Conservation (phyloP, 176 grass and related monocot genomes). For the Raddia distichophylla region DNA sequence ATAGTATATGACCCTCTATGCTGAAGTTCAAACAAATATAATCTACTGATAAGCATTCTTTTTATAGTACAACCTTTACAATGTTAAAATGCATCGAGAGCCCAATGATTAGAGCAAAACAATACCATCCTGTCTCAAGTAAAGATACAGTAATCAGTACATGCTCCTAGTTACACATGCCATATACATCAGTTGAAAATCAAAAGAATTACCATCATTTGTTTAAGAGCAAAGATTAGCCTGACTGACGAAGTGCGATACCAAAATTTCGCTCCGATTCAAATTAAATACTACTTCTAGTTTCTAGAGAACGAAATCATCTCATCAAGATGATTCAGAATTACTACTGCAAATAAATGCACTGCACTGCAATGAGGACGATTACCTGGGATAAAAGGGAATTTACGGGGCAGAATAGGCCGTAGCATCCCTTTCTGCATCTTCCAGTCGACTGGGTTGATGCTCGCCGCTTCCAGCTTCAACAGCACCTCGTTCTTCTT, state of each 20-base stretch:
- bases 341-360: not conserved
- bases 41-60: not conserved
- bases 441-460: conserved; percentile 86
- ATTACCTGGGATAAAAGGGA: conserved; percentile 77
- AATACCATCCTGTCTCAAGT: not conserved
- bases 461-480: conserved; percentile 64
- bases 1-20: not conserved
- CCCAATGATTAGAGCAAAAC: not conserved
- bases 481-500: conserved; percentile 66
- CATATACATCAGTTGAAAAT: not conserved
- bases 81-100: not conserved
- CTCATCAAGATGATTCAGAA: not conserved
- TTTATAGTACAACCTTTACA: not conserved
- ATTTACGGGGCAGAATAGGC: conserved; percentile 58
- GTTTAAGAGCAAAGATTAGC: not conserved
- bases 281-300: not conserved
- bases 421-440: conserved; percentile 57
- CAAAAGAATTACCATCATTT: not conserved
- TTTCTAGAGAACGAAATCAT: not conserved
- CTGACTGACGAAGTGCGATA: not conserved
- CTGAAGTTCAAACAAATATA: not conserved
- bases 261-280: not conserved
- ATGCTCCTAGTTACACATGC: not conserved
- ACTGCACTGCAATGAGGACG: not conserved
- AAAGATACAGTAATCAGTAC: not conserved